Base-by-base conservation (phyloP, 148 eudicot species). In the Chenopodium berlandieri region DNA sequence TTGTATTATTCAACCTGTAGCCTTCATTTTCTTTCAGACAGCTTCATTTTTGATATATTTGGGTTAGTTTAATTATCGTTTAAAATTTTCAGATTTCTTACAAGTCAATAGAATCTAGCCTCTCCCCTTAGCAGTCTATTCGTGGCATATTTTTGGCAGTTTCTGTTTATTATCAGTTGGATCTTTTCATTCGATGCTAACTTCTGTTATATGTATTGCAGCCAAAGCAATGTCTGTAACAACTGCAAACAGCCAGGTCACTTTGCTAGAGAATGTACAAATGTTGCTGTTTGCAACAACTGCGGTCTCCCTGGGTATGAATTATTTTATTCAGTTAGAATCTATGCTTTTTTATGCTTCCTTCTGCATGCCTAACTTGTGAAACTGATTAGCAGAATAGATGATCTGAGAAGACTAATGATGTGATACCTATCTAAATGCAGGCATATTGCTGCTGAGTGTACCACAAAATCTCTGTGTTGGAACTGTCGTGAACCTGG, bases 401-500 rank as follows among this genome's bases (percentile, higher is more conserved):
- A 73, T 30, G 22, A n/a, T 64, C 20, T 52, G 31, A 63, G n/a
- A 32, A 20, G 0, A 71, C 30, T 32, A 8, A 79, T 72, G 46
- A 63, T 64, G 22, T 37, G 34, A 50, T 52, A 46, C 54, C 12
- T 46, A 4, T 76, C 12, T 48, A 22, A 4, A 30, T 76, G 40
- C 97, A 95, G 98, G 91, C 98, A 95, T 81, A 92, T 95, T 81
- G 97, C 98, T 71, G 89, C 92, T 40, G 98, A 95, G 73, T 95
- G 98, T 88, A 79, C 87, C 83, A 92, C 97, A 31, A 93, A 95
- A 82, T 88, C 97, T 44, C 85, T 93, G n/a, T 95, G 99, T 81
- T 95, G 97, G 97, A 95, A 95, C 83, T 95, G 97, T 80, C 87
- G 97, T 73, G 94, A 93, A 77, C 94, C 98, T 37, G 97, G 97